Evolutionary conservation across 257 asterid species (phyloP).

Genomic region (Solanum arcanum): DNA sequence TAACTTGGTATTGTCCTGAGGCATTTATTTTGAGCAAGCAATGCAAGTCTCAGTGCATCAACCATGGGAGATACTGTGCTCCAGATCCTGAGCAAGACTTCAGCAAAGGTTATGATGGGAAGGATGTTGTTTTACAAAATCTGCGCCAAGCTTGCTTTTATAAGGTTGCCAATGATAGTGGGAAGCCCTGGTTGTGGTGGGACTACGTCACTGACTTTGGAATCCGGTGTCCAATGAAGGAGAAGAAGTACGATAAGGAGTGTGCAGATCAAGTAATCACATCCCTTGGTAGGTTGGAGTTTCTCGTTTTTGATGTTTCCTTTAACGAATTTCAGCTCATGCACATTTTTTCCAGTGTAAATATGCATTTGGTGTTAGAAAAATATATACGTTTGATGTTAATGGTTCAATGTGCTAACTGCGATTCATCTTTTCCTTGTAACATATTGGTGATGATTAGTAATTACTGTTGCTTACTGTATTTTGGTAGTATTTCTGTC

Average conservation of each 20-base stretch:
- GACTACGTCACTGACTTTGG: slow-evolving; percentile 31
- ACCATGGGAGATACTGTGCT: slow-evolving; percentile 40
- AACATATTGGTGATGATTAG: background rate
- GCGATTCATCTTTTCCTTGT: background rate
- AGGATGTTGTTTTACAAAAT: slow-evolving; percentile 43
- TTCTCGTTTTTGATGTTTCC: background rate
- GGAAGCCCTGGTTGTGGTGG: slow-evolving; percentile 40
- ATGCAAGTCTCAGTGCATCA: slow-evolving; percentile 34
- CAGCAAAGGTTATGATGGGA: slow-evolving; percentile 29
- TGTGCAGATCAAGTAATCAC: slow-evolving; percentile 30
- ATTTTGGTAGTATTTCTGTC: background rate
- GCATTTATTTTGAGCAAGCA: slow-evolving; percentile 27
- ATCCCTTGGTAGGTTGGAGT: slow-evolving; percentile 48
- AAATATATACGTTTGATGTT: background rate
- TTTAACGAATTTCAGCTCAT: background rate
- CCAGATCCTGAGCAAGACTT: slow-evolving; percentile 44
- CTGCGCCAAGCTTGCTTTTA: slow-evolving; percentile 29
- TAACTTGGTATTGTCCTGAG: slow-evolving; percentile 37
- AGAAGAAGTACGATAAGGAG: slow-evolving; percentile 26
- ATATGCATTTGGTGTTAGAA: background rate
- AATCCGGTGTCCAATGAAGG: slow-evolving; percentile 36
- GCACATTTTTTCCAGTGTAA: background rate
- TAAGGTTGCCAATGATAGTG: slow-evolving; percentile 30
- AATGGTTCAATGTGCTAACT: background rate
- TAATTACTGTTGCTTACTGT: background rate